phyloP scores from a whole-genome alignment of 2,329 filamentous ascomycete genomes.

The Celoporthe dispersa region DNA sequence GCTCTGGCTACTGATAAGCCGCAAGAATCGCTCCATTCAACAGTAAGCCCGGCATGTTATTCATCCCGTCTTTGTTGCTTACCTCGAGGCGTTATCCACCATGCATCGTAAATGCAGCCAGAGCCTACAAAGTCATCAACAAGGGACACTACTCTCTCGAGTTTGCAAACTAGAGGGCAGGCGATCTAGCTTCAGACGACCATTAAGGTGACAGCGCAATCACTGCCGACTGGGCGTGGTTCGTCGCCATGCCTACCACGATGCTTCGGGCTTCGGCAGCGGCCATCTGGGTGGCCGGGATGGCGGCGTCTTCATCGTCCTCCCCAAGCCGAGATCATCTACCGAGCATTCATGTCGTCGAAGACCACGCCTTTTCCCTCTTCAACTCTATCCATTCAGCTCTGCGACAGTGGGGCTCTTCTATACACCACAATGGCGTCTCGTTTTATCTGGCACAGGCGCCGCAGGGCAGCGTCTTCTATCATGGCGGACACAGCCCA shows the following conservation, averaged over 20 bases:
- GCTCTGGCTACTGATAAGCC: not conserved
- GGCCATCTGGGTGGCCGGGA: not conserved
- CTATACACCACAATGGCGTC: constrained; percentile 67
- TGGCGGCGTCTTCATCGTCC: not conserved
- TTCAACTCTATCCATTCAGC: constrained; percentile 29
- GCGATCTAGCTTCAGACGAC: not conserved
- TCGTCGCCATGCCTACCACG: not conserved
- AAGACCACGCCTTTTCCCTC: constrained; percentile 21
- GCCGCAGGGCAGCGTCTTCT: constrained; percentile 58
- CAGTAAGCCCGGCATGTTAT: not conserved
- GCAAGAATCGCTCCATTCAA: not conserved
- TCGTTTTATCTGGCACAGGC: constrained; percentile 62
- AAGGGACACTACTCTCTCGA: not conserved
- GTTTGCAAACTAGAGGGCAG: not conserved
- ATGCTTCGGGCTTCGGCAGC: not conserved
- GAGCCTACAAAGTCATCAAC: not conserved
- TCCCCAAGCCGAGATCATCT: not conserved
- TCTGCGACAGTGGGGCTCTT: constrained; percentile 58
- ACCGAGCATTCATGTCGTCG: constrained; percentile 11
- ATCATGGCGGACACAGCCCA: constrained; percentile 54
- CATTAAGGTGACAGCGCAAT: not conserved
- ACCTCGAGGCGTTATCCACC: not conserved
- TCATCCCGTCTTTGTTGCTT: not conserved
- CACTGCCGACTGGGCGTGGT: not conserved
- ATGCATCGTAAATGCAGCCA: not conserved